Evolutionary conservation across 179 eudicot species (phyloP).

Genomic region (Carnegiea gigantea): DNA sequence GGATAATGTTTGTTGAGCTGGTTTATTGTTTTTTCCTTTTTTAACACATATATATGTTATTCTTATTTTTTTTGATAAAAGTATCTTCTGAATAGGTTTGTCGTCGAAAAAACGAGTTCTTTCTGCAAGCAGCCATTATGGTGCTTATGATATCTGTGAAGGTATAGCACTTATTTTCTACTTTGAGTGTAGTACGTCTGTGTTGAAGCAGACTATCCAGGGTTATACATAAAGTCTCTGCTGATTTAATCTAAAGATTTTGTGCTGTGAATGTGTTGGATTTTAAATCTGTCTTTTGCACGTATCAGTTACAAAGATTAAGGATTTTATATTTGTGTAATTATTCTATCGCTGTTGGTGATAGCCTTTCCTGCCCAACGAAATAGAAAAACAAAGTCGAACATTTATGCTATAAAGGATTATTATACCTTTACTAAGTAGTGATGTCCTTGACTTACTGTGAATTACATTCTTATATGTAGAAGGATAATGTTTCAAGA

Average conservation of each 20-base stretch:
- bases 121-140: conserved; percentile 63
- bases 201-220: neutral
- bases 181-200: neutral
- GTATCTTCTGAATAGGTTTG: conserved; percentile 47
- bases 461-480: neutral
- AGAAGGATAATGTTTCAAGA: neutral
- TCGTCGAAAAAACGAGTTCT: conserved; percentile 35
- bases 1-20: no score
- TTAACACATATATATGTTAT: neutral
- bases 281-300: neutral
- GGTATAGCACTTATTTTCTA: conserved; percentile 38
- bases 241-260: neutral
- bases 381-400: no score
- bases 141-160: conserved; percentile 77
- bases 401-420: no score
- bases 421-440: no score
- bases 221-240: neutral
- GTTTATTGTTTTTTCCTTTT: no score
- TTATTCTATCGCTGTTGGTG: neutral
- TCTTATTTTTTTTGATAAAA: neutral
- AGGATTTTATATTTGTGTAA: neutral
- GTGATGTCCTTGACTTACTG: neutral
- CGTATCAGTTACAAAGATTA: neutral
- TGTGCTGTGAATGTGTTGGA: neutral
- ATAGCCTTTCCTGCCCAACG: neutral